phyloP scores from a whole-genome alignment of 306 rosid genomes.

The Quillaja saponaria region DNA sequence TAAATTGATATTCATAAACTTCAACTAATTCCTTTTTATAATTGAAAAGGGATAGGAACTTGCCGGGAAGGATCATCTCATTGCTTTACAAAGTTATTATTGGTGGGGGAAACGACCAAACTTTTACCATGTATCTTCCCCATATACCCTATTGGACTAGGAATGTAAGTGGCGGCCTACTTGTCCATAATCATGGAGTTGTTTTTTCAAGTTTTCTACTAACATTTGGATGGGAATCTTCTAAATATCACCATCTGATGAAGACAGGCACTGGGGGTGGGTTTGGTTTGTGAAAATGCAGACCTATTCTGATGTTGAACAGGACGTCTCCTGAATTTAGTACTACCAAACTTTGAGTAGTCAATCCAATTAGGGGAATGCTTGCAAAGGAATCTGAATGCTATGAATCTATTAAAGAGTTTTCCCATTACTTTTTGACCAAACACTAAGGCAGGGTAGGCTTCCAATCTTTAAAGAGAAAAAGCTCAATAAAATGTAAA shows the following conservation, averaged over 20 bases:
- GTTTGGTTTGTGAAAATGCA: conserved; percentile 21
- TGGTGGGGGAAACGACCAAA: conserved; percentile 36
- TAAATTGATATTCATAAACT: conserved; percentile 7
- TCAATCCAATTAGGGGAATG: conserved; percentile 26
- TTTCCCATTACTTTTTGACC: conserved; percentile 48
- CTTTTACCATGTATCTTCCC: conserved; percentile 29
- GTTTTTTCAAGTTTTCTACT: conserved; percentile 23
- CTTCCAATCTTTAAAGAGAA: conserved; percentile 29
- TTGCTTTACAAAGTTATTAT: conserved; percentile 32
- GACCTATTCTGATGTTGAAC: conserved; percentile 33
- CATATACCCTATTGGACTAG: conserved; percentile 34
- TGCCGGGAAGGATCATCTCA: conserved; percentile 28
- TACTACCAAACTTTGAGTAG: conserved; percentile 24
- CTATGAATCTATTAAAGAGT: background rate
- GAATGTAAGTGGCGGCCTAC: conserved; percentile 37
- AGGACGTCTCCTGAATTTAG: conserved; percentile 8
- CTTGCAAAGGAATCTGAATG: background rate
- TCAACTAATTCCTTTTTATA: conserved; percentile 18
- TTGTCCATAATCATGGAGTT: conserved; percentile 7
- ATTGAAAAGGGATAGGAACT: conserved; percentile 26
- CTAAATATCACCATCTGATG: conserved; percentile 40
- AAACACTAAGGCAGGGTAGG: conserved; percentile 24
- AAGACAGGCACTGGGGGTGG: conserved; percentile 32
- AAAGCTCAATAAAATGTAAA: conserved; percentile 21
- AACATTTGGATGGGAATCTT: conserved; percentile 26